Base-by-base conservation (phyloP, 305 asterid genomes). In the Coffea humblotiana region DNA sequence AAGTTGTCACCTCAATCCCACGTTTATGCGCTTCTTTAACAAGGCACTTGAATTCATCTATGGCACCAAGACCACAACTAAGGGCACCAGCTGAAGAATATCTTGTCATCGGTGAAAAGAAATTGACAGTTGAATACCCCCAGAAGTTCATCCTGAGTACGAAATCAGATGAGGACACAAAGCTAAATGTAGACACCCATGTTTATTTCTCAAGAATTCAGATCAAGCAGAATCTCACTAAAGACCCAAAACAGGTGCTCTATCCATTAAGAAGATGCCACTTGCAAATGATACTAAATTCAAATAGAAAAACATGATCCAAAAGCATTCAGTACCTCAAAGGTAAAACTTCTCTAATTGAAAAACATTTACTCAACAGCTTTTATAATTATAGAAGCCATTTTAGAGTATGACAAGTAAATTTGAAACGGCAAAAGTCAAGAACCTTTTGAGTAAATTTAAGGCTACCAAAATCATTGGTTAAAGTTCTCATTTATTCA, bases 21-120 rank as follows among this genome's bases (percentile, higher is more conserved):
- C 86, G 86, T 85, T 90, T 96, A 86, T 96, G 99, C 74, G 98
- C 98, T 92, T 96, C 99, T 88, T 87, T 92, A 80, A 96, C 95
- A 78, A 96, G 98, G 88, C 85, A 82, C 79, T 91, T 94, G 88
- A 96, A 96, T 82, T 96, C 99, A 81, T 91, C 84, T 82, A 94
- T 92, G 71, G 97, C 96, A 61, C 91, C 96, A 60, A 84, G 82
- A 74, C 98, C 97, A 71, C 86, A 87, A 72, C 92, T 88, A 79
- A 68, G 86, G 74, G 79, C 79, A 74, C 97, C 94, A 83, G 89
- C 87, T 74, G 89, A 90, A 52, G 99, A 85, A 85, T 94, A 94
- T 90, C 99, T 93, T 82, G 92, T 90, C 98, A 96, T 93, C 77
- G 99, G 99, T 76, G 99, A 94, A 88, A 94, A 96, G 91, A 80